Conservation (phyloP, 2,329 filamentous ascomycete genomes). For the Pseudogymnoascus sp. region DNA sequence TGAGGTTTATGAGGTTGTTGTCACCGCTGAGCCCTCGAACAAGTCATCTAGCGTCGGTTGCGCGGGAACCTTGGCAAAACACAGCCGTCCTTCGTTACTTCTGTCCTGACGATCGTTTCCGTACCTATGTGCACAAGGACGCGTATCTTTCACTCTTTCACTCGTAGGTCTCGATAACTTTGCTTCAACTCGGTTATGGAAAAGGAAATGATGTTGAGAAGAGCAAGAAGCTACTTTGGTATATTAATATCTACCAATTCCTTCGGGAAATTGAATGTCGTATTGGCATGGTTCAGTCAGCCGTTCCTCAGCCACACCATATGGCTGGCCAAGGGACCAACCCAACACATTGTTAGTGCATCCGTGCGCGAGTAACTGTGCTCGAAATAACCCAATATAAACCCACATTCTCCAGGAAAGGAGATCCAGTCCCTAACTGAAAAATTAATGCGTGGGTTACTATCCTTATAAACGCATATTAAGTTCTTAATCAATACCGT, state of each 20-base stretch:
- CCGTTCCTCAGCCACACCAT: constrained; percentile 3
- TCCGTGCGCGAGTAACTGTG: background rate
- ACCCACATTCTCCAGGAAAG: background rate
- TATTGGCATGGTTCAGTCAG: constrained; percentile 6
- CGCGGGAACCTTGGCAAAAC: constrained; percentile 6
- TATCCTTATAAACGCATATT: background rate
- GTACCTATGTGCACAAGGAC: background rate
- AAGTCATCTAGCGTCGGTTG: constrained; percentile 7
- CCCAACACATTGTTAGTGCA: constrained; percentile 1
- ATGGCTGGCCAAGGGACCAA: constrained; percentile 3
- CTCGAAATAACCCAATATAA: constrained; percentile 4
- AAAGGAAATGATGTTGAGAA: background rate
- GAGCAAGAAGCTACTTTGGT: background rate
- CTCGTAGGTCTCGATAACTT: background rate
- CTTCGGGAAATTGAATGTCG: background rate
- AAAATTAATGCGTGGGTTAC: background rate
- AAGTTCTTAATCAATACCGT: background rate
- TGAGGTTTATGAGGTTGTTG: constrained; percentile 6
- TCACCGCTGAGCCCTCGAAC: background rate
- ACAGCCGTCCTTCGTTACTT: constrained; percentile 5
- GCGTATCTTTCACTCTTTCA: background rate
- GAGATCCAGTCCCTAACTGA: background rate
- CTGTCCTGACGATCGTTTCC: constrained; percentile 6
- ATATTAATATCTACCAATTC: constrained; percentile 4
- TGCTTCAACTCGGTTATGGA: background rate